Conservation (phyloP, 2,329 filamentous ascomycete species). For the Albifimbria verrucaria region DNA sequence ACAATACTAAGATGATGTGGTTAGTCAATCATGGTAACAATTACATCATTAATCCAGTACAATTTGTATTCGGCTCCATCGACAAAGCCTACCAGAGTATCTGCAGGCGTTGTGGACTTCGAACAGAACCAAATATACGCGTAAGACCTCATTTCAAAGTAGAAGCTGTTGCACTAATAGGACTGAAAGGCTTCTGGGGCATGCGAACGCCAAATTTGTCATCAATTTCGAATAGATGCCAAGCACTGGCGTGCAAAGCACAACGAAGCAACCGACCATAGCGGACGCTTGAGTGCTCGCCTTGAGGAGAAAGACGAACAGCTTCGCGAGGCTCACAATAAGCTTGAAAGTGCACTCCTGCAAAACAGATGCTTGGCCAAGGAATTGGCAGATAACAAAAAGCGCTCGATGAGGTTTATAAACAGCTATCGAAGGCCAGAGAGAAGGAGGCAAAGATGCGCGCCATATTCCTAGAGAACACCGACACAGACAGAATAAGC, state of each 20-base stretch:
- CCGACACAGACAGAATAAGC: not conserved
- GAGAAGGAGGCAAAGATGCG: not conserved
- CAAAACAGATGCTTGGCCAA: not conserved
- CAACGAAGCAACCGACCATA: not conserved
- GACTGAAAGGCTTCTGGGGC: not conserved
- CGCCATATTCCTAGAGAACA: not conserved
- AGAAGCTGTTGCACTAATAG: not conserved
- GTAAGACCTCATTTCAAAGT: not conserved
- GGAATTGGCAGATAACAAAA: not conserved
- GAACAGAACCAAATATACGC: not conserved
- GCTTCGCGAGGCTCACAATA: not conserved
- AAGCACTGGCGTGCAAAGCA: not conserved
- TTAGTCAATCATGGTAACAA: not conserved
- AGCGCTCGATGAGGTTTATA: not conserved
- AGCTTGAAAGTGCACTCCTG: not conserved
- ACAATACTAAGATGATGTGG: not conserved
- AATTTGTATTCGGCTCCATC: not conserved
- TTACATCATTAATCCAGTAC: not conserved
- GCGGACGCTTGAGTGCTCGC: not conserved
- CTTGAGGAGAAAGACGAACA: not conserved
- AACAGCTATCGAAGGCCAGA: not conserved
- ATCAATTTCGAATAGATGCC: not conserved
- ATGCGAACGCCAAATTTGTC: not conserved
- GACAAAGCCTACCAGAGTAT: not conserved
- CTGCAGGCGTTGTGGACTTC: not conserved